Percentiles rank a stretch among this genome's conserved stretches.
phyloP scores from a whole-genome alignment of 495 filamentous ascomycete species.

The Peziza echinospora region DNA sequence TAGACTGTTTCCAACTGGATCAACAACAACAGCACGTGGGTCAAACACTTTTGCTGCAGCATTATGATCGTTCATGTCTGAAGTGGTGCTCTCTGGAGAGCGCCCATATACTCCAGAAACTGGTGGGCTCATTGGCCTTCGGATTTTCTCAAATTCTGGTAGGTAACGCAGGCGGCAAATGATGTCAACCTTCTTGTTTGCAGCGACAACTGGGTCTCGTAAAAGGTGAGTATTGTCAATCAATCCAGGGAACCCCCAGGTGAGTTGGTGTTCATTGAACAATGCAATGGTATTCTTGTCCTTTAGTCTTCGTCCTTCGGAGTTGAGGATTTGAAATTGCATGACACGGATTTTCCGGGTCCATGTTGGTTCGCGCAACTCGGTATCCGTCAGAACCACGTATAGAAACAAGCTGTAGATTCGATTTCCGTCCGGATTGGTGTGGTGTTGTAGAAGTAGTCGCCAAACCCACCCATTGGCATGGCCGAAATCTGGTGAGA shows the following conservation, averaged over 20 bases:
- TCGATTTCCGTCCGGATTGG: constrained; percentile 19
- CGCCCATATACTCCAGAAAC: not conserved
- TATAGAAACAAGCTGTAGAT: constrained; percentile 20
- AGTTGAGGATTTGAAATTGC: constrained; percentile 20
- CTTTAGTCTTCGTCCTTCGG: constrained; percentile 18
- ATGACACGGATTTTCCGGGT: constrained; percentile 19
- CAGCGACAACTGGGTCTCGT: constrained; percentile 18
- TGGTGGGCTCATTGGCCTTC: constrained; percentile 15
- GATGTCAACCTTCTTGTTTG: constrained; percentile 17
- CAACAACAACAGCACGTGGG: constrained; percentile 14
- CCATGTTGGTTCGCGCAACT: constrained; percentile 20
- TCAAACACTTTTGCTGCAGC: constrained; percentile 6
- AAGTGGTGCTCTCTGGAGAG: constrained; percentile 5
- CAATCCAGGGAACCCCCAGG: constrained; percentile 19
- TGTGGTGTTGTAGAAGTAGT: constrained; percentile 20
- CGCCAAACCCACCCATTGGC: constrained; percentile 21
- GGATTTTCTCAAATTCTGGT: constrained; percentile 19
- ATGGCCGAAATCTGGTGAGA: constrained; percentile 19
- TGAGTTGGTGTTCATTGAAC: constrained; percentile 18
- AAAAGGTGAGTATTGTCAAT: constrained; percentile 20
- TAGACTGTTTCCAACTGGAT: constrained; percentile 17
- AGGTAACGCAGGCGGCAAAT: constrained; percentile 19
- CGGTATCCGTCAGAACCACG: constrained; percentile 20
- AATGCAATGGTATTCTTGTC: constrained; percentile 20
- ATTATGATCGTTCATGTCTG: constrained; percentile 14